Evolutionary conservation across 2,329 filamentous ascomycete genomes (phyloP).

Genomic region (Penicillium glabrum): DNA sequence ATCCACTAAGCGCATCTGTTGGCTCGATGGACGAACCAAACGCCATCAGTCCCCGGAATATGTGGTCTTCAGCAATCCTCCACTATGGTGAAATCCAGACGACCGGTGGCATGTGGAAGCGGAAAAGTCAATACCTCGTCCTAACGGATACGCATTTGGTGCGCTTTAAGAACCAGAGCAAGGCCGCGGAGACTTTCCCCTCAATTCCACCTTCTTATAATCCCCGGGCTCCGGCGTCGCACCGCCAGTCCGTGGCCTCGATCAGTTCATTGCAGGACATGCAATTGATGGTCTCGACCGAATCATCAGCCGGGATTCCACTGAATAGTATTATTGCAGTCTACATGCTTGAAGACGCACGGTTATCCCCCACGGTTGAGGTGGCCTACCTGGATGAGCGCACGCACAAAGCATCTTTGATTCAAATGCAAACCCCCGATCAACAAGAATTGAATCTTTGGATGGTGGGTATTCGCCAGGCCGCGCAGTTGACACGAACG

Average conservation of each 20-base stretch:
- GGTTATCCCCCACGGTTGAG: slow-evolving; percentile 66
- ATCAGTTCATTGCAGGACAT: slow-evolving; percentile 62
- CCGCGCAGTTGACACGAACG: slow-evolving; percentile 57
- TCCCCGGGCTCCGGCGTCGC: slow-evolving; percentile 43
- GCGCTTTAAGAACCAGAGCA: slow-evolving; percentile 66
- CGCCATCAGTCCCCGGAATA: slow-evolving; percentile 31
- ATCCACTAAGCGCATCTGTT: slow-evolving; percentile 53
- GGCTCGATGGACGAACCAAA: slow-evolving; percentile 51
- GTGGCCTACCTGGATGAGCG: slow-evolving; percentile 68
- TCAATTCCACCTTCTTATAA: slow-evolving; percentile 45
- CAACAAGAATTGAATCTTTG: slow-evolving; percentile 65
- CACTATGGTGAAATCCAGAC: slow-evolving; percentile 71
- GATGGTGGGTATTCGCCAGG: slow-evolving; percentile 62
- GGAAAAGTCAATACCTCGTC: slow-evolving; percentile 71
- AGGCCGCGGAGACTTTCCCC: slow-evolving; percentile 64
- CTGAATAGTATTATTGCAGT: slow-evolving; percentile 67
- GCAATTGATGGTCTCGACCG: slow-evolving; percentile 57
- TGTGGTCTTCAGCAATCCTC: slow-evolving; percentile 51
- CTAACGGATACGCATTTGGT: slow-evolving; percentile 68
- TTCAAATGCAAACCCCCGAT: slow-evolving; percentile 65
- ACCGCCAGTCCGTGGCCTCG: slow-evolving; percentile 60
- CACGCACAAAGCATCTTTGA: slow-evolving; percentile 57
- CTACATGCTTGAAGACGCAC: slow-evolving; percentile 66
- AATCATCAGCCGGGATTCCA: slow-evolving; percentile 56
- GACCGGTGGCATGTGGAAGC: slow-evolving; percentile 67